phyloP scores from a whole-genome alignment of 371 early-diverging fungal genomes.

The Ecytonucleospora hepatopenaei region DNA sequence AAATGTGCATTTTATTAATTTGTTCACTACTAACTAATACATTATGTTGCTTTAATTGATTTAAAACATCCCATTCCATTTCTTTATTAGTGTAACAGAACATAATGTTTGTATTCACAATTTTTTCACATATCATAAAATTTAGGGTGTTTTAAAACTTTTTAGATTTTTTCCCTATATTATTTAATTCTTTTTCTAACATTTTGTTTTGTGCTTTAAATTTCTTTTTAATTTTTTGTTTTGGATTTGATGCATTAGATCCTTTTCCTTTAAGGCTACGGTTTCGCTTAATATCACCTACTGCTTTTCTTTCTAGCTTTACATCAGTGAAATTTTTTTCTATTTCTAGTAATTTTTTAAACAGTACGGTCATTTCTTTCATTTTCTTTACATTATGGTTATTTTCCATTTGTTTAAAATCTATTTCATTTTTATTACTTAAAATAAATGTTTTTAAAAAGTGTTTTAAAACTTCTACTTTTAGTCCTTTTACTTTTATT shows the following conservation, averaged over 20 bases:
- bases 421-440: background rate
- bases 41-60: background rate
- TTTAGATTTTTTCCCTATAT: background rate
- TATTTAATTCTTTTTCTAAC: background rate
- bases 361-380: background rate
- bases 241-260: background rate
- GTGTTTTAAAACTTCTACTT: background rate
- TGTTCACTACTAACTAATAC: no score
- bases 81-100: background rate
- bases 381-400: background rate
- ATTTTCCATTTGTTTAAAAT: background rate
- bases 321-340: background rate
- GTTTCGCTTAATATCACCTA: background rate
- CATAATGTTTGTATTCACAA: background rate
- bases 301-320: background rate
- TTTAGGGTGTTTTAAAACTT: background rate
- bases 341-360: background rate
- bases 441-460: background rate
- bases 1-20: no score
- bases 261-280: background rate
- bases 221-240: background rate
- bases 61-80: background rate
- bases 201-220: background rate
- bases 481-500: slow-evolving; percentile 3
- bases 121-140: background rate